A percentile compares a stretch with the other conserved stretches of the same genome.
These are phyloP conservation scores for Mycena amicta DNA, from an alignment of 768 basidiomycete genomes.

Conservation along the genomic window DNA sequence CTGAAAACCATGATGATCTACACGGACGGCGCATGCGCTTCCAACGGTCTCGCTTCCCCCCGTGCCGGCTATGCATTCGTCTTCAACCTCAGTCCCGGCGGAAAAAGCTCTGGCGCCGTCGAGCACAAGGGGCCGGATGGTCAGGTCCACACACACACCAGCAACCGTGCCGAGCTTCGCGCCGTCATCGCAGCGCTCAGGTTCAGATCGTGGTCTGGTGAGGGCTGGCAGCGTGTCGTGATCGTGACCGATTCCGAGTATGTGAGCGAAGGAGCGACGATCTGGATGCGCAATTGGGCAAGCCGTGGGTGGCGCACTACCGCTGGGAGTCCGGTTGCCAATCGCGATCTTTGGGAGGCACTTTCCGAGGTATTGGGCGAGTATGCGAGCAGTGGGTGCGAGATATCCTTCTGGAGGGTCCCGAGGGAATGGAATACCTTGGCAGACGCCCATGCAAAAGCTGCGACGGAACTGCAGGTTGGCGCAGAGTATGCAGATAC, in stretches of 20 bases:
- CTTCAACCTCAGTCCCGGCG: constrained; percentile 2
- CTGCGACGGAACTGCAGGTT: no score
- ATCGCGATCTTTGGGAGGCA: constrained; percentile 31
- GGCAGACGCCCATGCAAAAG: constrained; percentile 26
- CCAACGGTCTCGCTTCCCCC: constrained; percentile 1
- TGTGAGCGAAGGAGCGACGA: constrained; percentile 29
- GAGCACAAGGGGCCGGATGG: constrained; percentile 6
- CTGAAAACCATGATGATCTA: constrained; percentile 13
- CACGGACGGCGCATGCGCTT: constrained; percentile 14
- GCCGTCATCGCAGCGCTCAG: constrained; percentile 30
- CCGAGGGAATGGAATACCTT: constrained; percentile 21
- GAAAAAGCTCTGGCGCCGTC: background rate
- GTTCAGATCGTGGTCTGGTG: constrained; percentile 28
- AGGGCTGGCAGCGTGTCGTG: constrained; percentile 33
- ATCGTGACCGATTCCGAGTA: constrained; percentile 36
- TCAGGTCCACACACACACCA: constrained; percentile 24
- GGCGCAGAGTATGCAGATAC: no score
- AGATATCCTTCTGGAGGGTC: constrained; percentile 27
- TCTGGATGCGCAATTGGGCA: constrained; percentile 28
- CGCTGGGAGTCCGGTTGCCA: constrained; percentile 18
- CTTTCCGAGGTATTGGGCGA: constrained; percentile 17
- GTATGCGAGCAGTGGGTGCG: constrained; percentile 21
- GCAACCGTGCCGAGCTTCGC: constrained; percentile 39
- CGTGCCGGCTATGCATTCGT: constrained; percentile 12
- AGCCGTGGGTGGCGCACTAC: constrained; percentile 25